Base-by-base conservation (phyloP, 495 filamentous ascomycete genomes). In the Trichoderma parareesei region DNA sequence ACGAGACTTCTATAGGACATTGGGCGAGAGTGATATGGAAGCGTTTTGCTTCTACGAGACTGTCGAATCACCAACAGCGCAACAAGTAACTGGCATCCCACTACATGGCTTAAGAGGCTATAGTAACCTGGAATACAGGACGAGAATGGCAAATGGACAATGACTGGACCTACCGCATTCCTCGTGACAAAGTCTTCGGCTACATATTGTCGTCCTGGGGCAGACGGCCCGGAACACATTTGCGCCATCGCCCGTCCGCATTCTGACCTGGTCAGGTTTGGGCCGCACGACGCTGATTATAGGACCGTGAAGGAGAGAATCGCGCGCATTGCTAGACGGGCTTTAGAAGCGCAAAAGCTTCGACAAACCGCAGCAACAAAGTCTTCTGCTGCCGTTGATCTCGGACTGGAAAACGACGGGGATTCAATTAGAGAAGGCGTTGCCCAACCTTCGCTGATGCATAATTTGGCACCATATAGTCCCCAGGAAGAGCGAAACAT, bases 151-250 rank as follows among this genome's bases (percentile, higher is more conserved):
- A 3, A 18, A 5, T 49, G 46, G 46, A 18, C 0, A 49, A 49
- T 20, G 16, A 49, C n/a, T 27, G 46, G 46, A 8, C 46, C 46
- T 4, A 3, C 46, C 2, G 16, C 46, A 20, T 7, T 49, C 20
- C n/a, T 49, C 16, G 46, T 49, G 9, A 49, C 46, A 59, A 66
- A 69, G 59, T 33, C 65, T 27, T 67, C 67, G 20, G 65, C 67
- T 2, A 69, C 65, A 14, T 53, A 62, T 44, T 65, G 63, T 44
- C 65, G 67, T 38, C 62, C 49, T 5, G 64, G 55, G 67, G 67
- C 65, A 53, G 38, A 66, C 14, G 62, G 63, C 16, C 4, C 65
- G 11, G 67, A 69, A 48, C 65, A 66, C 63, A 67, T 67, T 9
- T 66, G 65, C 43, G 65, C 65, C 37, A 42, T 67, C n/a, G 59